Base-by-base conservation (phyloP, 805 yeast species). In the Jamesozyma jinghongensis region DNA sequence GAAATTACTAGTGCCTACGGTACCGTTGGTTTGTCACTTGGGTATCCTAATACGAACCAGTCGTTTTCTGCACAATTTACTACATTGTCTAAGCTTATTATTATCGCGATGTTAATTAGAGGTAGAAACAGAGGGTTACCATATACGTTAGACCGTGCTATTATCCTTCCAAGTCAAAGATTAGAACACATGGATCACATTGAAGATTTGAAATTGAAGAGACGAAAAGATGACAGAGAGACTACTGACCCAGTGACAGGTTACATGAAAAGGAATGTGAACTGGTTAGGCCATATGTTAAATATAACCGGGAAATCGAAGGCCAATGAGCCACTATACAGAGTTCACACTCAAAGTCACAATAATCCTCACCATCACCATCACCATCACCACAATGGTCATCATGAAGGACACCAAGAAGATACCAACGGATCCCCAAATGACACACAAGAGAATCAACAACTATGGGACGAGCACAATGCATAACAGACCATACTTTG, bases 91-190 rank as follows among this genome's bases (percentile, higher is more conserved):
- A 92, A 92, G 56, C 67, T 92, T 34, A 85, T 90, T 2, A 78
- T 92, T 30, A 78, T 85, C 48, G 90, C 87, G 4, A 77, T 87
- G 81, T 78, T 92, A 83, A 73, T 92, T 34, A 77, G 98, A 66
- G 97, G 98, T 8, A 73, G 97, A 44, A 97, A 88, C 55, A 85
- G 98, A 73, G 97, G 97, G 29, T 69, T 92, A 44, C 98, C 98
- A 1, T 87, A 90, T 57, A 69, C 88, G 0, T 73, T 92, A 43
- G 98, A 92, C 63, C 77, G 98, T 58, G 97, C 98, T 29, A 83
- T 92, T 48, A 79, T 90, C 71, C 61, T 90, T 38, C 90, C 94
- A 6, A 75, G 81, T 40, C 81, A 78, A 13, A 73, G 75, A 45
- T 69, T 81, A 73, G 71, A 73, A 20, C 63, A 68, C 50, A 67